phyloP scores from a whole-genome alignment of 768 basidiomycete genomes.

The Cystofilobasidium ferigula region DNA sequence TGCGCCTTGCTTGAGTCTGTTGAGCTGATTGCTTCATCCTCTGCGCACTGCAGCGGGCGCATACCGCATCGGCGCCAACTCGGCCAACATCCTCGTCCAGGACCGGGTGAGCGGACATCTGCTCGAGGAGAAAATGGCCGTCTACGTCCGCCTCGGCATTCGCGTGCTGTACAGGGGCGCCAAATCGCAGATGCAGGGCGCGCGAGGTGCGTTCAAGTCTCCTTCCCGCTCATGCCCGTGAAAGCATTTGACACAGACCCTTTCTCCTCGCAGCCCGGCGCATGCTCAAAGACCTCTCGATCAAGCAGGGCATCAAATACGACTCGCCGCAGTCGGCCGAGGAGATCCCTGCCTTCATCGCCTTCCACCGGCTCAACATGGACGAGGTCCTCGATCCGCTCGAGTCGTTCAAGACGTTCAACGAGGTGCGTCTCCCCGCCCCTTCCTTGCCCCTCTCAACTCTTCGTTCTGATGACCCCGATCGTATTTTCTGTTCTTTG shows the following conservation, averaged over 20 bases:
- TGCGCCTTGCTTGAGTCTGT: conserved; percentile 43
- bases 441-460: neutral
- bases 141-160: conserved; percentile 85
- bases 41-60: conserved; percentile 48
- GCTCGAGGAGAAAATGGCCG: conserved; percentile 97
- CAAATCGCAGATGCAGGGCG: conserved; percentile 77
- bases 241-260: neutral
- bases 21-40: neutral
- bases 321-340: conserved; percentile 70
- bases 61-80: conserved; percentile 88
- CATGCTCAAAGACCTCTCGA: conserved; percentile 76
- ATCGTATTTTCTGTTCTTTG: neutral
- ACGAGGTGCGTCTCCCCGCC: conserved; percentile 41
- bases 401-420: conserved; percentile 80
- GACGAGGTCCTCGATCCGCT: conserved; percentile 75
- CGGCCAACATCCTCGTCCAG: conserved; percentile 87
- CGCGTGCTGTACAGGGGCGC: conserved; percentile 81
- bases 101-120: conserved; percentile 81
- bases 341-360: conserved; percentile 78
- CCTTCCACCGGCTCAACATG: conserved; percentile 74
- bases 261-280: conserved; percentile 48
- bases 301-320: conserved; percentile 90
- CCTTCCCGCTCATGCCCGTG: neutral
- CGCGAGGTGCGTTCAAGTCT: conserved; percentile 49
- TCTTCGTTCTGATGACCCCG: neutral